phyloP scores from a whole-genome alignment of 305 asterid genomes.

The Stenogyne calaminthoides region DNA sequence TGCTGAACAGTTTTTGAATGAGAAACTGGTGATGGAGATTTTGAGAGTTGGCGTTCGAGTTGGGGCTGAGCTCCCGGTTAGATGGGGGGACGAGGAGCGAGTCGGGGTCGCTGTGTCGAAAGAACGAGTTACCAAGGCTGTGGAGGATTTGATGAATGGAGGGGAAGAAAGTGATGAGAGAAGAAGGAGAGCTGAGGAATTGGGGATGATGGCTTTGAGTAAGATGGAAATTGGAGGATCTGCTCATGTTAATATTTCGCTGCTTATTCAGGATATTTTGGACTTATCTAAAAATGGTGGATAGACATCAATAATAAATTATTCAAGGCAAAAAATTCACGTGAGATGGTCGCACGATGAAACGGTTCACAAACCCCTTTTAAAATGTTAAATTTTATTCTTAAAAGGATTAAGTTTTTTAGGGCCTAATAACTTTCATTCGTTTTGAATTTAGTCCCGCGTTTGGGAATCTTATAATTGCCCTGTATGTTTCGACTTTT shows the following conservation, averaged over 20 bases:
- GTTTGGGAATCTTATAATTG: too few species aligned
- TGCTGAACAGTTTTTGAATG: conserved; percentile 53
- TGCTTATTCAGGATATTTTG: conserved; percentile 37
- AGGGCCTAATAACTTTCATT: too few species aligned
- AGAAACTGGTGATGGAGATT: conserved; percentile 42
- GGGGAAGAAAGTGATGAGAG: conserved; percentile 30
- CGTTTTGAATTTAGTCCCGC: too few species aligned
- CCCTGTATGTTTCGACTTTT: too few species aligned
- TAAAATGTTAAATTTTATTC: too few species aligned
- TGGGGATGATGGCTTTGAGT: conserved; percentile 29
- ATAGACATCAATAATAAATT: background rate
- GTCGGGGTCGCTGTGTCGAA: conserved; percentile 38
- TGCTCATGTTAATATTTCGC: conserved; percentile 24
- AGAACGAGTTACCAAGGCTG: conserved; percentile 27
- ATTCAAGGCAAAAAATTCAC: background rate
- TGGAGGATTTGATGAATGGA: conserved; percentile 35
- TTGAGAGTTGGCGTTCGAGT: conserved; percentile 44
- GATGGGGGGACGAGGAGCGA: conserved; percentile 47
- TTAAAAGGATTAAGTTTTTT: too few species aligned
- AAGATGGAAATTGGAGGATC: conserved; percentile 38
- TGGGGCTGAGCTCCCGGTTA: conserved; percentile 42
- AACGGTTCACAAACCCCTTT: too few species aligned
- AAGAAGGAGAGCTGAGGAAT: conserved; percentile 28
- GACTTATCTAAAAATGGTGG: background rate
- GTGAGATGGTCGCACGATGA: too few species aligned